These are phyloP conservation scores for Xerophyta viscosa DNA, from an alignment of 106 monocot species.

Conservation along the genomic window DNA sequence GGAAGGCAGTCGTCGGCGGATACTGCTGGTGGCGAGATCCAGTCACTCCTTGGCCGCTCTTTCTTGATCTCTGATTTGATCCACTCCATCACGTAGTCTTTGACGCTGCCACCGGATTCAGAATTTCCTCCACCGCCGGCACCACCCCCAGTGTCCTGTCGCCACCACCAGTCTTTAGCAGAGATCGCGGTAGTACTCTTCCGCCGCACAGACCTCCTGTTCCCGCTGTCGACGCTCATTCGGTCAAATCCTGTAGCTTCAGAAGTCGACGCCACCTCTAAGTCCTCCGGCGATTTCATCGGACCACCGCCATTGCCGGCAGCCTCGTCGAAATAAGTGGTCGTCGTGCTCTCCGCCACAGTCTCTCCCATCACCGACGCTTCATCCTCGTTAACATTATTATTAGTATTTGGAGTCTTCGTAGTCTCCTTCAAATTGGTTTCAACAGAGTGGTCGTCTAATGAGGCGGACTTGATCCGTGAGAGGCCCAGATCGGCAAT, in stretches of 20 bases:
- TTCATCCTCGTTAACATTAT: conserved; percentile 21
- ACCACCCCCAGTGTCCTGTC: conserved; percentile 6
- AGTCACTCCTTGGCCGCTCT: conserved; percentile 55
- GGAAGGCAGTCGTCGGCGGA: conserved; percentile 23
- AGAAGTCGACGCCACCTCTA: conserved; percentile 50
- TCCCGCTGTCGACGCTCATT: conserved; percentile 39
- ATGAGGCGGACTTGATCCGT: conserved; percentile 10
- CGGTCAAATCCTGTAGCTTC: conserved; percentile 44
- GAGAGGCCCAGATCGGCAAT: conserved; percentile 92
- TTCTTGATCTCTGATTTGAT: conserved; percentile 88
- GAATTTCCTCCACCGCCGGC: conserved; percentile 5
- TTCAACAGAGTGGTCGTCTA: conserved; percentile 10
- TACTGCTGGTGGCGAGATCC: conserved; percentile 9
- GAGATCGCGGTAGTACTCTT: conserved; percentile 5
- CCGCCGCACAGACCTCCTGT: conserved; percentile 1
- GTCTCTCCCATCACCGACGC: conserved; percentile 46
- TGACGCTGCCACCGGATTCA: conserved; percentile 17
- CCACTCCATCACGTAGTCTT: conserved; percentile 99
- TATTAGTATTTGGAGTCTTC: not conserved
- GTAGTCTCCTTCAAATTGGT: not conserved
- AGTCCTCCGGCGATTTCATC: conserved; percentile 23
- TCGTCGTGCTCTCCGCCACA: conserved; percentile 21
- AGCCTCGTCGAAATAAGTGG: conserved; percentile 15
- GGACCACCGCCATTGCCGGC: not conserved
- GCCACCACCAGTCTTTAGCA: conserved; percentile 49